These are phyloP conservation scores for Escallonia herrerae DNA, from an alignment of 129 eudicot genomes.

Conservation along the genomic window DNA sequence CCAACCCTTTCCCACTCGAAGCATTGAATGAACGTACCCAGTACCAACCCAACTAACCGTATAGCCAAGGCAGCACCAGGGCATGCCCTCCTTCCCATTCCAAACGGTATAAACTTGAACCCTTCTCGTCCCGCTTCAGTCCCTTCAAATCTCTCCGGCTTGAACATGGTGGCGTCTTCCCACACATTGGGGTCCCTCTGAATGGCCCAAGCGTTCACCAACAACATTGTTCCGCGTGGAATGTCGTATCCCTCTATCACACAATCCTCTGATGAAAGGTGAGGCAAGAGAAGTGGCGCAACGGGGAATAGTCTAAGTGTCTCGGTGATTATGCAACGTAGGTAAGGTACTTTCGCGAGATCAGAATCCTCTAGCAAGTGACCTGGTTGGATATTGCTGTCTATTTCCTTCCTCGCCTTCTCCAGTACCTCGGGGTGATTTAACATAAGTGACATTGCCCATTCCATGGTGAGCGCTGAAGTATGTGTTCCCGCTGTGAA, in stretches of 20 bases:
- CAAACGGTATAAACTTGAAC: too few species aligned
- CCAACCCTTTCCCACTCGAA: too few species aligned
- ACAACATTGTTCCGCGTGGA: neutral
- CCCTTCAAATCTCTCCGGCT: too few species aligned
- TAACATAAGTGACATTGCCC: slow-evolving; percentile 6
- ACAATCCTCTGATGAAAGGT: slow-evolving; percentile 5
- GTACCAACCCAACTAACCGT: too few species aligned
- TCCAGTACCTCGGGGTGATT: slow-evolving; percentile 1
- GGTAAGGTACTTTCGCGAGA: slow-evolving; percentile 1
- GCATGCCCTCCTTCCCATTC: too few species aligned
- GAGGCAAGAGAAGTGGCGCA: slow-evolving; percentile 10
- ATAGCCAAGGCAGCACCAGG: too few species aligned
- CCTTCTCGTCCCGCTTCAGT: too few species aligned
- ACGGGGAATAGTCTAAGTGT: slow-evolving; percentile 1
- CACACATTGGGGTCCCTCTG: slow-evolving; percentile 13
- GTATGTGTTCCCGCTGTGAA: slow-evolving; percentile 9
- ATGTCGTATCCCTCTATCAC: slow-evolving; percentile 5
- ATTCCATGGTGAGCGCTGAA: neutral
- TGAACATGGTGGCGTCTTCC: too few species aligned
- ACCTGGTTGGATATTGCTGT: neutral
- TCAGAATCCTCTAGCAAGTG: slow-evolving; percentile 7
- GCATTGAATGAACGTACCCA: too few species aligned
- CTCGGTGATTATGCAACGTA: neutral
- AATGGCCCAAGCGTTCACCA: slow-evolving; percentile 5
- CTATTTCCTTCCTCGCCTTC: slow-evolving; percentile 8